A percentile compares a stretch with the other conserved stretches of the same genome.
These are phyloP conservation scores for Trametes cingulata DNA, from an alignment of 768 basidiomycete genomes.

Conservation along the genomic window DNA sequence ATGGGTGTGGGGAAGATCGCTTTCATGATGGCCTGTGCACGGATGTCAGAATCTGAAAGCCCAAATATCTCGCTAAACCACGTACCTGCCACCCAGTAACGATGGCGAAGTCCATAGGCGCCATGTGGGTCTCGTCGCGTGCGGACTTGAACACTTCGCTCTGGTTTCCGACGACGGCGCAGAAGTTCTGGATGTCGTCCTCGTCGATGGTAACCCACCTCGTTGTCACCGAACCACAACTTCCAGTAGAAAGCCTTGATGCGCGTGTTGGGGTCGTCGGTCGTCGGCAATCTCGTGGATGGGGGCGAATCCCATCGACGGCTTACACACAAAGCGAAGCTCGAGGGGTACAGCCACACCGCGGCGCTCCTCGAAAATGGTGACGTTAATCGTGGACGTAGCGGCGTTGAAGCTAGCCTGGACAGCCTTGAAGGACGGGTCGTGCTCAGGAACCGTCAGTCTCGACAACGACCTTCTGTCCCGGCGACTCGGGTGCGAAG, in stretches of 20 bases:
- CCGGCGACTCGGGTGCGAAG: constrained; percentile 78
- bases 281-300: constrained; percentile 87
- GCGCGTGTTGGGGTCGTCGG: constrained; percentile 80
- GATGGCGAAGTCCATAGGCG: constrained; percentile 99
- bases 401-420: constrained; percentile 62
- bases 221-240: constrained; percentile 92
- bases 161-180: constrained; percentile 90
- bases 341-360: constrained; percentile 75
- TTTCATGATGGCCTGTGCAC: constrained; percentile 91
- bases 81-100: constrained; percentile 97
- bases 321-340: constrained; percentile 84
- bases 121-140: constrained; percentile 68
- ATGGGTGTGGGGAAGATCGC: constrained; percentile 92
- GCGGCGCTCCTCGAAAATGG: constrained; percentile 81
- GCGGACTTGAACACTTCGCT: constrained; percentile 85
- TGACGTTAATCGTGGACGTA: constrained; percentile 63
- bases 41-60: not conserved
- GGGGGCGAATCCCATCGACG: constrained; percentile 85
- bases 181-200: constrained; percentile 82
- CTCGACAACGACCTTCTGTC: too few species aligned
- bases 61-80: not conserved
- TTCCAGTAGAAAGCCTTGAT: constrained; percentile 99
- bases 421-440: constrained; percentile 77
- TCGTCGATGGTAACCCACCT: constrained; percentile 72
- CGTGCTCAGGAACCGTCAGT: too few species aligned